Evolutionary conservation across 2,329 filamentous ascomycete genomes (phyloP).

Genomic region (Phyllosticta citribraziliensis): DNA sequence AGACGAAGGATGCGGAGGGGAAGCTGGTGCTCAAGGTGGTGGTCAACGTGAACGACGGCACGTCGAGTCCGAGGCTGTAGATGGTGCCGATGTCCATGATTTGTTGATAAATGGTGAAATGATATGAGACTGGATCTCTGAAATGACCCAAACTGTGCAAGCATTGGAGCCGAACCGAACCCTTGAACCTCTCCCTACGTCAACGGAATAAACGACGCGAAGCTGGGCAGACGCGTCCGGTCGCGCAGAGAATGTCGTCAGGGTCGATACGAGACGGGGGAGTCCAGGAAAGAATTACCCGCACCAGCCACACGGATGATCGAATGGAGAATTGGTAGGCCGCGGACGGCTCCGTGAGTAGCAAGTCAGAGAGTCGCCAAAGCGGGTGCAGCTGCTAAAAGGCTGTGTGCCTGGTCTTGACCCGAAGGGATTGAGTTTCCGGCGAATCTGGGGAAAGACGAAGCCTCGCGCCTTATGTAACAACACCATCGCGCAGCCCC

Average conservation of each 20-base stretch:
- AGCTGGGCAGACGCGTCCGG: not conserved
- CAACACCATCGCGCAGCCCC: not conserved
- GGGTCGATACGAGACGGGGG: not conserved
- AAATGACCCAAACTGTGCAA: not conserved
- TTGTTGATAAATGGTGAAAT: too few species aligned
- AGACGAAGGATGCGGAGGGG: conserved; percentile 57
- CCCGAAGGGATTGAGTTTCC: not conserved
- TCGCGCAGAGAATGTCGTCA: not conserved
- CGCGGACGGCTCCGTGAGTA: not conserved
- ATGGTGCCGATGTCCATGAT: not conserved
- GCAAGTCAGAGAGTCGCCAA: not conserved
- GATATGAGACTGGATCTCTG: not conserved
- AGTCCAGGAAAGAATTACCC: not conserved
- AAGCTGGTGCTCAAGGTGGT: conserved; percentile 66
- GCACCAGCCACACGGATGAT: not conserved
- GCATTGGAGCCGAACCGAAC: not conserved
- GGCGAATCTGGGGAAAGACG: not conserved
- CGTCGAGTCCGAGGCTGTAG: conserved; percentile 4
- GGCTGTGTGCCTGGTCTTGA: not conserved
- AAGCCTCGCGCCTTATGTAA: not conserved
- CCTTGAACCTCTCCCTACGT: not conserved
- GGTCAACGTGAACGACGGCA: conserved; percentile 31
- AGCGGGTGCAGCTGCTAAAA: not conserved
- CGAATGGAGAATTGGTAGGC: not conserved
- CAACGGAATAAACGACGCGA: not conserved